Conservation (phyloP, 352 stramenopile species). For the Pythium utonaiense region DNA sequence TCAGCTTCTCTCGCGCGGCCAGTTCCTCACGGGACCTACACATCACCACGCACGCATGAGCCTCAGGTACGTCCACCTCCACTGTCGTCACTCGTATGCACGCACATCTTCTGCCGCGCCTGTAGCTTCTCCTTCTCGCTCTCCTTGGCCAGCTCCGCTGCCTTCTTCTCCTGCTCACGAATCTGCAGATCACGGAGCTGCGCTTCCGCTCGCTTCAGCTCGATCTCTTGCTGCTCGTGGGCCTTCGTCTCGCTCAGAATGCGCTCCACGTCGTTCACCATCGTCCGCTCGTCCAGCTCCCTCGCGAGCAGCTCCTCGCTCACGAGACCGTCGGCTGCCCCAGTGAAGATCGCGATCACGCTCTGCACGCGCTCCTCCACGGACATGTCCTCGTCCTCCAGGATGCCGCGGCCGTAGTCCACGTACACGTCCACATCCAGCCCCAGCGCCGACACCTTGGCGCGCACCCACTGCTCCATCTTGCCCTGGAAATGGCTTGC, state of each 20-base stretch:
- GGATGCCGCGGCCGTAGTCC: slow-evolving; percentile 62
- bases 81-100: too few species aligned
- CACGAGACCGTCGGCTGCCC: slow-evolving; percentile 51
- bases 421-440: slow-evolving; percentile 78
- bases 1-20: slow-evolving; percentile 65
- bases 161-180: slow-evolving; percentile 53
- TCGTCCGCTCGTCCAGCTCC: slow-evolving; percentile 34
- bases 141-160: slow-evolving; percentile 49
- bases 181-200: slow-evolving; percentile 55
- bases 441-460: slow-evolving; percentile 50
- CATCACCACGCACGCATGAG: not conserved
- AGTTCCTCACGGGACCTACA: slow-evolving; percentile 64
- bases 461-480: slow-evolving; percentile 63
- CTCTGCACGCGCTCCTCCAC: slow-evolving; percentile 67
- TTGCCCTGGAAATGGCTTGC: not conserved
- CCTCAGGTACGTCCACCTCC: too few species aligned
- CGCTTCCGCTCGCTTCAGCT: slow-evolving; percentile 37
- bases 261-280: slow-evolving; percentile 51
- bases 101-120: slow-evolving; percentile 65
- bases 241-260: slow-evolving; percentile 35
- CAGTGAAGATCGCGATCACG: slow-evolving; percentile 57
- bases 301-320: slow-evolving; percentile 33
- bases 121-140: slow-evolving; percentile 57
- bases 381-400: slow-evolving; percentile 69
- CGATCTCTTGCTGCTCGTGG: slow-evolving; percentile 32